A percentile compares a stretch with the other conserved stretches of the same genome.
These are phyloP conservation scores for Saccharomycopsis synnaedendra DNA, from an alignment of 805 yeast species.

Conservation along the genomic window DNA sequence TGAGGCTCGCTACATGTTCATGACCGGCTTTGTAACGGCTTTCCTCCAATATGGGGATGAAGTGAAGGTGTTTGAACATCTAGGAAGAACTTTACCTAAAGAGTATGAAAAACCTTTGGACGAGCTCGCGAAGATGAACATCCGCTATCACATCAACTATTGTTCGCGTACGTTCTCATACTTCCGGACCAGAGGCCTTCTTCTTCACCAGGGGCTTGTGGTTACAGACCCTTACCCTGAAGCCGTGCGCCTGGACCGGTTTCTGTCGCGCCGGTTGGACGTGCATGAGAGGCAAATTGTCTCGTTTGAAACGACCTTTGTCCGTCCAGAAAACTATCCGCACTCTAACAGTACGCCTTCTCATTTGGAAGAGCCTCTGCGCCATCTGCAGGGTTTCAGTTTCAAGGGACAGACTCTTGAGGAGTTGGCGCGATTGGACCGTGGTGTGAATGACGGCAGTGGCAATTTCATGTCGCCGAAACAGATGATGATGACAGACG, in stretches of 20 bases:
- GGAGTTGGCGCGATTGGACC: slow-evolving; percentile 1
- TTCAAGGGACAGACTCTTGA: background rate
- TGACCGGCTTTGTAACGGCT: slow-evolving; percentile 10
- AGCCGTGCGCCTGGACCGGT: background rate
- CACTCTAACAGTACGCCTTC: background rate
- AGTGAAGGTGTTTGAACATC: slow-evolving; percentile 3
- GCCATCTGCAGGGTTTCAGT: background rate
- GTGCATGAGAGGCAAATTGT: slow-evolving; percentile 7
- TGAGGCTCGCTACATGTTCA: slow-evolving; percentile 5
- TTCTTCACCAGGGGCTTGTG: slow-evolving; percentile 9
- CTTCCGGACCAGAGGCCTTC: slow-evolving; percentile 5
- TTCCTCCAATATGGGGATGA: slow-evolving; percentile 6
- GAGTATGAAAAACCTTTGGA: background rate
- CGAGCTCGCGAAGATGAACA: background rate
- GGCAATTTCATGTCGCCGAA: background rate
- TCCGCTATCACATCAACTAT: slow-evolving; percentile 3
- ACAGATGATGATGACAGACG: background rate
- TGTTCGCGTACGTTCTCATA: slow-evolving; percentile 7
- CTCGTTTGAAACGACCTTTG: slow-evolving; percentile 3
- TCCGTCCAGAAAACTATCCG: slow-evolving; percentile 9
- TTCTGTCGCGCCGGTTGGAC: background rate
- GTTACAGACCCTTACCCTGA: slow-evolving; percentile 5
- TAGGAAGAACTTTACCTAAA: background rate
- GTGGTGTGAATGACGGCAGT: background rate
- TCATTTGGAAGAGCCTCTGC: background rate